Percentiles rank a stretch among this genome's conserved stretches.
phyloP scores from a whole-genome alignment of 2,329 filamentous ascomycete genomes.

The Arthrinium phaeospermum region DNA sequence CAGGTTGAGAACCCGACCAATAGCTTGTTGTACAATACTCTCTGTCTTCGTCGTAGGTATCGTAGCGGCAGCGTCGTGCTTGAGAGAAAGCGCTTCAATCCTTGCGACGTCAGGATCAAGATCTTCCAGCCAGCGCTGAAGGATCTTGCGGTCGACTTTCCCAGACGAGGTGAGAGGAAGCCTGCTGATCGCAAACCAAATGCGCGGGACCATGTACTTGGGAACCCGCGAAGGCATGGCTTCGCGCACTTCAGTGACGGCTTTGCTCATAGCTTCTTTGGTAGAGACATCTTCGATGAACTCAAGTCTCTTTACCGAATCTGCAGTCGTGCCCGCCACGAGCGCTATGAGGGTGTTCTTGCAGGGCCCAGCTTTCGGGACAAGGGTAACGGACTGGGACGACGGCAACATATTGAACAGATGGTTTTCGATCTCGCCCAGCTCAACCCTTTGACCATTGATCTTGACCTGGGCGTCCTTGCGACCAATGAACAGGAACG shows the following conservation, averaged over 20 bases:
- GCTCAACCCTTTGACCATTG: constrained; percentile 47
- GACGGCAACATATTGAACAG: constrained; percentile 20
- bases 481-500: constrained; percentile 39
- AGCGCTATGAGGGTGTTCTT: constrained; percentile 30
- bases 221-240: not conserved
- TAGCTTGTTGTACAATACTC: constrained; percentile 21
- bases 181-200: constrained; percentile 22
- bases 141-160: constrained; percentile 26
- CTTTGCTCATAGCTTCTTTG: not conserved
- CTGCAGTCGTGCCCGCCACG: constrained; percentile 34
- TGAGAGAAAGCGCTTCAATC: not conserved
- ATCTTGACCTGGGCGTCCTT: constrained; percentile 47
- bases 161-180: constrained; percentile 26
- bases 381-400: constrained; percentile 8
- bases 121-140: constrained; percentile 23
- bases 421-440: constrained; percentile 44
- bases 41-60: constrained; percentile 22
- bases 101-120: constrained; percentile 20
- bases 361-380: constrained; percentile 23
- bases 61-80: constrained; percentile 12
- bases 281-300: constrained; percentile 36
- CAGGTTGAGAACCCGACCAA: constrained; percentile 24
- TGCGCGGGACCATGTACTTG: constrained; percentile 21
- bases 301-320: constrained; percentile 29
- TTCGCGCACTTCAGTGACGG: constrained; percentile 19